Percentiles rank a stretch among this genome's conserved stretches.
Conservation (phyloP, 106 monocot genomes). For the Allium fistulosum region DNA sequence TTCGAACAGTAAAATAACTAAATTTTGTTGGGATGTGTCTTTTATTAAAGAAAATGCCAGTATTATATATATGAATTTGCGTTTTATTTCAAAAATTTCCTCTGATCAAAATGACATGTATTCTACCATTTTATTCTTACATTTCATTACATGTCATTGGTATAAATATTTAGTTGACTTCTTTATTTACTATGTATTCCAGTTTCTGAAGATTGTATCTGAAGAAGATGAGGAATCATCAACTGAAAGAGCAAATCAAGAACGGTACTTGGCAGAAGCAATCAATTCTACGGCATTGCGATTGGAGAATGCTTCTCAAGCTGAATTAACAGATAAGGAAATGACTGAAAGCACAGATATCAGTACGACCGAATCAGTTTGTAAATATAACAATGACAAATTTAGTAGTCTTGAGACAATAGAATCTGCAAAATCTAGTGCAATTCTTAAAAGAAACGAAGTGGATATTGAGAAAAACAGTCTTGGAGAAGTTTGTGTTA, state of each 20-base stretch:
- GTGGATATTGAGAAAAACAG: background rate
- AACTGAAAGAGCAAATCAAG: slow-evolving; percentile 18
- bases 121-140: no score
- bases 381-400: slow-evolving; percentile 9
- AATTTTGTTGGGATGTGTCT: no score
- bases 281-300: slow-evolving; percentile 67
- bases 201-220: slow-evolving; percentile 68
- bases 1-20: no score
- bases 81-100: no score
- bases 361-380: background rate
- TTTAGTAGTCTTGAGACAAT: slow-evolving; percentile 7
- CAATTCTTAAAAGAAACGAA: slow-evolving; percentile 6
- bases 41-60: no score
- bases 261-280: slow-evolving; percentile 48
- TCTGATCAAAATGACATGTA: no score
- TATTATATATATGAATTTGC: no score
- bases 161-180: background rate
- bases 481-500: slow-evolving; percentile 12
- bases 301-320: slow-evolving; percentile 25
- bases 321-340: slow-evolving; percentile 15
- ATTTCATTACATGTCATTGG: no score
- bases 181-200: background rate
- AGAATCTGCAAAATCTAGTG: slow-evolving; percentile 20
- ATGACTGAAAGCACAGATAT: slow-evolving; percentile 12
- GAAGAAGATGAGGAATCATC: slow-evolving; percentile 52